Evolutionary conservation across 1,284 basidiomycete genomes (phyloP).

Genomic region (Boletus smithii): DNA sequence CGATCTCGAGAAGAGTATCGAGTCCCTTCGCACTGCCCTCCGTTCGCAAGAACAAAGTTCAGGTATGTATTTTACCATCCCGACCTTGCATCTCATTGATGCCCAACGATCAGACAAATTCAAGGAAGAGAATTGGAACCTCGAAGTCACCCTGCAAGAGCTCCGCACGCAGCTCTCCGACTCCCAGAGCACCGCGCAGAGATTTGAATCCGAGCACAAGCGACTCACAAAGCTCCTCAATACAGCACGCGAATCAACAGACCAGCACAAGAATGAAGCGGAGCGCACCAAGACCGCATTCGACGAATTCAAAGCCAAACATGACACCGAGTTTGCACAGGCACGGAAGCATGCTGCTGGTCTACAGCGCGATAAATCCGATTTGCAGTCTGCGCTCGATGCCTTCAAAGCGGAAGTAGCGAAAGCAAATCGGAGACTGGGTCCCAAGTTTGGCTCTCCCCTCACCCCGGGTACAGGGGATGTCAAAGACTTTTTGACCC

Average conservation of each 20-base stretch:
- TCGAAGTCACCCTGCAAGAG: conserved; percentile 91
- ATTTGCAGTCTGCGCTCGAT: conserved; percentile 81
- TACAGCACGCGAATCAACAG: conserved; percentile 71
- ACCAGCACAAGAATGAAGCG: conserved; percentile 83
- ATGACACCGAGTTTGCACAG: conserved; percentile 90
- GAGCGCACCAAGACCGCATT: conserved; percentile 68
- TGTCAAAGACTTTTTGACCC: conserved; percentile 52
- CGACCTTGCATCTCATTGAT: not conserved
- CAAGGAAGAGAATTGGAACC: conserved; percentile 98
- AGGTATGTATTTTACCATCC: conserved; percentile 45
- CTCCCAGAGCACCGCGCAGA: conserved; percentile 61
- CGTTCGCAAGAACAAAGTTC: conserved; percentile 75
- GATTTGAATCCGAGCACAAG: conserved; percentile 81
- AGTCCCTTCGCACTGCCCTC: conserved; percentile 66
- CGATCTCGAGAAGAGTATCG: conserved; percentile 73
- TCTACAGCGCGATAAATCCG: conserved; percentile 87
- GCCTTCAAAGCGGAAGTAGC: conserved; percentile 67
- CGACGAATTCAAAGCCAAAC: conserved; percentile 82
- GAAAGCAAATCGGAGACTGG: conserved; percentile 54
- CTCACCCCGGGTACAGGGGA: conserved; percentile 57
- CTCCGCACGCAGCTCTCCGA: conserved; percentile 70
- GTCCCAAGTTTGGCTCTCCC: conserved; percentile 63
- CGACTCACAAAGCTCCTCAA: conserved; percentile 76
- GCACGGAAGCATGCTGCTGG: conserved; percentile 85
- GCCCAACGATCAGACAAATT: conserved; percentile 59